phyloP scores from a whole-genome alignment of 495 filamentous ascomycete species.

The Xylona heveae region DNA sequence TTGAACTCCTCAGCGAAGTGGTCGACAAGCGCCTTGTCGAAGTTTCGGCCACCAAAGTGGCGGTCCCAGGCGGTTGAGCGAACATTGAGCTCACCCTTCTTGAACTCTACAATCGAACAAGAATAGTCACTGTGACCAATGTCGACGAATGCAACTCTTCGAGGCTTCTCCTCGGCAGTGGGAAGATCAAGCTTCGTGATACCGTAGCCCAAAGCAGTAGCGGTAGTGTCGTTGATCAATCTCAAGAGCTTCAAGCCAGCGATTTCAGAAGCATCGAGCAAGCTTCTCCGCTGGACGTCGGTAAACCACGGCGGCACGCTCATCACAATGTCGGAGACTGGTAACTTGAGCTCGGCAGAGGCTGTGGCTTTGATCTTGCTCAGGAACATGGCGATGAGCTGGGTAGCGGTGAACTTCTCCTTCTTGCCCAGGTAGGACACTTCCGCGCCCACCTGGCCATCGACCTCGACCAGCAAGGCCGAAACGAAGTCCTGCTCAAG shows the following conservation, averaged over 20 bases:
- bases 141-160: slow-evolving; percentile 81
- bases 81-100: slow-evolving; percentile 89
- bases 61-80: slow-evolving; percentile 85
- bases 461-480: slow-evolving; percentile 68
- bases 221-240: slow-evolving; percentile 95
- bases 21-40: slow-evolving; percentile 84
- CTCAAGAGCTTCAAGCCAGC: slow-evolving; percentile 82
- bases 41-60: slow-evolving; percentile 93
- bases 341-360: slow-evolving; percentile 68
- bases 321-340: slow-evolving; percentile 87
- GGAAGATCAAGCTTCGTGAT: slow-evolving; percentile 95
- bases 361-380: slow-evolving; percentile 84
- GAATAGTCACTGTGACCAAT: slow-evolving; percentile 95
- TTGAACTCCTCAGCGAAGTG: slow-evolving; percentile 91
- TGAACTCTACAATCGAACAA: slow-evolving; percentile 84
- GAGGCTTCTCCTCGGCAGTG: slow-evolving; percentile 72
- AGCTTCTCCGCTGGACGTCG: slow-evolving; percentile 68
- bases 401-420: slow-evolving; percentile 76
- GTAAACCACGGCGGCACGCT: slow-evolving; percentile 96
- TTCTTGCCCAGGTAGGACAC: slow-evolving; percentile 88
- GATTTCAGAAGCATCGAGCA: slow-evolving; percentile 89
- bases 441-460: slow-evolving; percentile 87
- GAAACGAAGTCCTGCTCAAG: slow-evolving; percentile 83
- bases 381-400: slow-evolving; percentile 86
- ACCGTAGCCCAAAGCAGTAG: slow-evolving; percentile 86